Conservation (phyloP, 1,284 basidiomycete species). For the Ceratobasidium sp. region DNA sequence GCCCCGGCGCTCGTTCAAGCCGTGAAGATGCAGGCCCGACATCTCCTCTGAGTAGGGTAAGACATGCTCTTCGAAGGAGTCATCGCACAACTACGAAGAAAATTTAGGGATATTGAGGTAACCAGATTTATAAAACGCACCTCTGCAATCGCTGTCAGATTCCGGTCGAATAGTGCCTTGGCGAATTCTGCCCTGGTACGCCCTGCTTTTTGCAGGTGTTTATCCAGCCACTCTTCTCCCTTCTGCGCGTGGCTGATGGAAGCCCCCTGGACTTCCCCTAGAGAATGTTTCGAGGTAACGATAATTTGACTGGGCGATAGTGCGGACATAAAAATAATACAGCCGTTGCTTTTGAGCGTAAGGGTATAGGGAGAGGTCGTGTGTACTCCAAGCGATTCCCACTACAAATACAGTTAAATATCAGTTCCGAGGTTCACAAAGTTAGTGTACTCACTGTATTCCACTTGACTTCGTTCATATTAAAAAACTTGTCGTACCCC, state of each 20-base stretch:
- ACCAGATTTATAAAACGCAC: conserved; percentile 62
- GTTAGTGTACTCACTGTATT: conserved; percentile 75
- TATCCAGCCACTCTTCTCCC: conserved; percentile 86
- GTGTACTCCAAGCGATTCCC: conserved; percentile 79
- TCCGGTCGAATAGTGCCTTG: conserved; percentile 79
- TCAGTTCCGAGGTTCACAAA: not conserved
- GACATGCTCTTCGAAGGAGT: conserved; percentile 98
- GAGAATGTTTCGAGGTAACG: conserved; percentile 92
- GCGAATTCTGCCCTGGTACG: conserved; percentile 85
- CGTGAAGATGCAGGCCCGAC: conserved; percentile 95
- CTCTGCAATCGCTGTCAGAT: conserved; percentile 93
- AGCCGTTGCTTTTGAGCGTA: conserved; percentile 97
- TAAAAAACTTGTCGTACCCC: conserved; percentile 99
- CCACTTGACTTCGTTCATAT: conserved; percentile 96
- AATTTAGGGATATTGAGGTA: not conserved
- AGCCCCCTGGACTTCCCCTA: conserved; percentile 68
- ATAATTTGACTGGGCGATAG: conserved; percentile 82
- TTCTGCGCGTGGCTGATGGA: conserved; percentile 77
- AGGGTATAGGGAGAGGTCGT: conserved; percentile 88
- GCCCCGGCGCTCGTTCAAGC: conserved; percentile 82
- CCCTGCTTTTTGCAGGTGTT: conserved; percentile 74
- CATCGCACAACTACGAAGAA: conserved; percentile 87
- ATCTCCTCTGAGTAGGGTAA: conserved; percentile 84
- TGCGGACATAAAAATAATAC: conserved; percentile 96
- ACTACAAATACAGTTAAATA: conserved; percentile 65